These are phyloP conservation scores for Xylaria sp. DNA, from an alignment of 2,329 filamentous ascomycete species.

Conservation along the genomic window DNA sequence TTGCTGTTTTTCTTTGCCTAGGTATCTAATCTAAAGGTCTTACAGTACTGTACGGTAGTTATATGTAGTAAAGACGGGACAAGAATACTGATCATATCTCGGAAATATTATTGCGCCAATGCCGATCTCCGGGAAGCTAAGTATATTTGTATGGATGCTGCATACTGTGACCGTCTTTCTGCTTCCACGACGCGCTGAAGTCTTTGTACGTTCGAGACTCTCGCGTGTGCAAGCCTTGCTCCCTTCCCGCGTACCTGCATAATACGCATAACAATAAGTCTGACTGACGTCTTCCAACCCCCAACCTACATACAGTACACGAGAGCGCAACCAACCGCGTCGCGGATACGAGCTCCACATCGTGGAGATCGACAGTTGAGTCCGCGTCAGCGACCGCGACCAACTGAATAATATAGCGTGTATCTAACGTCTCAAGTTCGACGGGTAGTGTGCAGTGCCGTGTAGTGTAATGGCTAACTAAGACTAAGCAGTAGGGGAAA, in stretches of 20 bases:
- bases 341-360: conserved; percentile 29
- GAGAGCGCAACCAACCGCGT: conserved; percentile 15
- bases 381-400: conserved; percentile 21
- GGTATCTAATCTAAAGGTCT: too few relatives aligned
- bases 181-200: not conserved
- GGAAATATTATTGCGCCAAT: conserved; percentile 18
- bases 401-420: conserved; percentile 11
- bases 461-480: not conserved
- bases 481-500: not conserved
- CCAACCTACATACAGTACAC: not conserved
- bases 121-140: conserved; percentile 24
- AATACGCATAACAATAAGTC: conserved; percentile 35
- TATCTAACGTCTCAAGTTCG: not conserved
- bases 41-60: too few relatives aligned
- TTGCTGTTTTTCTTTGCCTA: too few relatives aligned
- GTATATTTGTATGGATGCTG: not conserved
- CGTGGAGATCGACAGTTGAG: conserved; percentile 18
- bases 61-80: not conserved
- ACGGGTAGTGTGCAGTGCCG: not conserved
- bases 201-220: conserved; percentile 4
- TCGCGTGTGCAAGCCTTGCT: conserved; percentile 1
- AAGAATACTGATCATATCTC: not conserved
- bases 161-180: not conserved
- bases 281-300: conserved; percentile 15
- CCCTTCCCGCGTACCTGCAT: conserved; percentile 37